Base-by-base conservation (phyloP, 2,329 filamentous ascomycete species). In the Aspergillus fumigatiaffinis region DNA sequence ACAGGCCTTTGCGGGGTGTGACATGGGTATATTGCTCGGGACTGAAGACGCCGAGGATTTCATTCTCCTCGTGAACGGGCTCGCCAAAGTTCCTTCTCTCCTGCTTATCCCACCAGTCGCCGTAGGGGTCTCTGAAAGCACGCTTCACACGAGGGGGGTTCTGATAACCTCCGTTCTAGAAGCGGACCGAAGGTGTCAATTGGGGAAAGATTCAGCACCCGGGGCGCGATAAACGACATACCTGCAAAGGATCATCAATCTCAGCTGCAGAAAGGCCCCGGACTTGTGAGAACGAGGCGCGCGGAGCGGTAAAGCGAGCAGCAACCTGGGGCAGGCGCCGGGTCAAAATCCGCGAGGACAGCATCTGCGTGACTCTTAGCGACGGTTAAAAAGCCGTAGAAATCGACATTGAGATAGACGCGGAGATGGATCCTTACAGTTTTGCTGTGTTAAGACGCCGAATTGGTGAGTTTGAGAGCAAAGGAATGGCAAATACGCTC, bases 11-110 rank as follows among this genome's bases (percentile, higher is more conserved):
- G 62, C 84, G 84, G 17, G 92, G 80, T 51, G 84, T 88, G 70
- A 85, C 84, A 82, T 94, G 93, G 55, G 87, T 94, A 80, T 99
- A 97, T 69, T 92, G 88, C 74, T 94, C 87, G 2, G 91, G 86
- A 52, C 90, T 89, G 78, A 99, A 93, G 63, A 96, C 88, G 67
- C 92, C 92, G 57, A 97, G 82, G 57, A 92, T 83, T 74, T 99
- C 95, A 76, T 97, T 89, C 76, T 99, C 94, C 77, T 99, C 95
- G 76, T 99, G 93, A 53, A 96, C 86, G 12, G 93, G 91, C 77
- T 99, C 95, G 76, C 92, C 92, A 74, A 90, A 97, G 83, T 99
- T 97, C 70, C 94, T 87, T 73, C 92, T 88, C 77, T 97, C 94
- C 79, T 99, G 94, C 76, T 92, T 89, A 78, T 99, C 93, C 91